These are phyloP conservation scores for Suillus brevipes DNA, from an alignment of 768 basidiomycete genomes.

Conservation along the genomic window DNA sequence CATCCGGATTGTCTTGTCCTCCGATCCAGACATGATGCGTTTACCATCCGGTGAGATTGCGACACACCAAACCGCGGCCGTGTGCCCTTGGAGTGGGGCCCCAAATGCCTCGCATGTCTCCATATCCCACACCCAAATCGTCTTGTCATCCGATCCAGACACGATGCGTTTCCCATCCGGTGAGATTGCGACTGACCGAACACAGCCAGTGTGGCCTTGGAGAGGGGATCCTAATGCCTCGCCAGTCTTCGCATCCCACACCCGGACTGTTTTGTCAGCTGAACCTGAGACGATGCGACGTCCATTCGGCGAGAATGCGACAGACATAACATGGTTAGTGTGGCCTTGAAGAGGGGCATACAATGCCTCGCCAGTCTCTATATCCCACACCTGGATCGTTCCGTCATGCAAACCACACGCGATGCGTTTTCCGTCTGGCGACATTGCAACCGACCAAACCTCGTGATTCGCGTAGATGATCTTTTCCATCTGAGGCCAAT, in stretches of 20 bases:
- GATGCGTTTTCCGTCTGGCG: conserved; percentile 2
- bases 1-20: conserved; percentile 1
- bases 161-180: neutral
- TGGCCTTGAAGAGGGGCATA: neutral
- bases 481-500: conserved; percentile 6
- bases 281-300: conserved; percentile 25
- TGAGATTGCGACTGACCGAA: conserved; percentile 1
- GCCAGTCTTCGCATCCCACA: conserved; percentile 12
- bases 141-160: neutral
- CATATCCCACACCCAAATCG: conserved; percentile 14
- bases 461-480: rapidly evolving
- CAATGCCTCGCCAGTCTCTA: neutral
- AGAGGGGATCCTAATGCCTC: conserved; percentile 19
- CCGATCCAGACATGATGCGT: conserved; percentile 4
- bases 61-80: neutral
- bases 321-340: neutral
- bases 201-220: neutral
- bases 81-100: neutral
- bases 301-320: conserved; percentile 30
- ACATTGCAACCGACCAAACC: neutral
- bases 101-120: neutral
- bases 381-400: conserved; percentile 8
- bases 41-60: conserved; percentile 1
- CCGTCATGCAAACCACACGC: conserved; percentile 11
- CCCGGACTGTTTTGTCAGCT: neutral